Evolutionary conservation across 768 basidiomycete species (phyloP).

Genomic region (Auricularia sp.): DNA sequence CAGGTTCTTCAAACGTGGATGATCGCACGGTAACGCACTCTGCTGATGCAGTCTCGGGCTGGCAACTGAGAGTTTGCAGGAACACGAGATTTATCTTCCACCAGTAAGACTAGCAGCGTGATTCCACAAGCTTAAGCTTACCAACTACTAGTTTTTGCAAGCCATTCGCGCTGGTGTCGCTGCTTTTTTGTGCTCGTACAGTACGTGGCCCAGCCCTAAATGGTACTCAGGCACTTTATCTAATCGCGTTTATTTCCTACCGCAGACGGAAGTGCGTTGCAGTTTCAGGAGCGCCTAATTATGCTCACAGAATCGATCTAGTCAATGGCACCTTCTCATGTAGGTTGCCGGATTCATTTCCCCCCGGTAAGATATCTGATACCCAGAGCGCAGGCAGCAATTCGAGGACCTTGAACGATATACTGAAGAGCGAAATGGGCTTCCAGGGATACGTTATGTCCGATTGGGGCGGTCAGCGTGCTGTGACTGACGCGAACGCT

Average conservation of each 20-base stretch:
- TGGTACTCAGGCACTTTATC: too few species aligned
- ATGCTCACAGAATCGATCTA: background rate
- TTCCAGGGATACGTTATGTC: slow-evolving; percentile 15
- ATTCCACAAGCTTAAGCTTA: too few species aligned
- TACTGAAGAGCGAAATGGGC: slow-evolving; percentile 18
- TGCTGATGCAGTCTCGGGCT: too few species aligned
- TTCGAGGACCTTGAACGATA: slow-evolving; percentile 10
- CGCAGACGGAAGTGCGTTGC: too few species aligned
- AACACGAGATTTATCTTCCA: slow-evolving; percentile 50
- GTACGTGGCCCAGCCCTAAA: slow-evolving; percentile 18
- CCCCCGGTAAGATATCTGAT: background rate
- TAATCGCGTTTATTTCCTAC: too few species aligned
- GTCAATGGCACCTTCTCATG: slow-evolving; percentile 14
- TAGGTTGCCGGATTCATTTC: slow-evolving; percentile 2
- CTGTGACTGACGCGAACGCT: slow-evolving; percentile 43
- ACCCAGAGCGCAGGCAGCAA: slow-evolving; percentile 3
- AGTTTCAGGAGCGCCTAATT: too few species aligned
- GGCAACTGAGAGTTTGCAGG: too few species aligned
- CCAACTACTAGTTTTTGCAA: slow-evolving; percentile 27
- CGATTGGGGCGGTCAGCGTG: slow-evolving; percentile 63
- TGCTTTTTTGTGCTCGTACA: slow-evolving; percentile 59
- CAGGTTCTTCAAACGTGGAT: slow-evolving; percentile 29
- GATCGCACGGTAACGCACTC: slow-evolving; percentile 14
- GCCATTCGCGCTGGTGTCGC: slow-evolving; percentile 60
- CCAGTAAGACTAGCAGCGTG: slow-evolving; percentile 26